phyloP scores from a whole-genome alignment of 768 basidiomycete genomes.

The Suillus placidus region DNA sequence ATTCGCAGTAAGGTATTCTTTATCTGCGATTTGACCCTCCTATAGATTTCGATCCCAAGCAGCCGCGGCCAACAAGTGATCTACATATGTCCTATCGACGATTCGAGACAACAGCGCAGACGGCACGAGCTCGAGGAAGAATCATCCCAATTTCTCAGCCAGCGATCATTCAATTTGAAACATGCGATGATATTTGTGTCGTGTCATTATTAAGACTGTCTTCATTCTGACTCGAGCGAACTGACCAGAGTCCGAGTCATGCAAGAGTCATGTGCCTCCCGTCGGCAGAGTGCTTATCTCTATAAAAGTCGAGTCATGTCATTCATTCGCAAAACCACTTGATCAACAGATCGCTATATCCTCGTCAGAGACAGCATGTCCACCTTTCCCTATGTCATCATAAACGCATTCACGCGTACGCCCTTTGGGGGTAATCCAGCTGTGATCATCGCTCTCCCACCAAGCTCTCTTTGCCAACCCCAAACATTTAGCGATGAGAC shows the following conservation, averaged over 20 bases:
- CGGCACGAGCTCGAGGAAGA: too few relatives aligned
- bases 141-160: too few relatives aligned
- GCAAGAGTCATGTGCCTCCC: background rate
- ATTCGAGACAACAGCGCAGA: too few relatives aligned
- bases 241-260: too few relatives aligned
- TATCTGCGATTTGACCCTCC: too few relatives aligned
- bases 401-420: conserved; percentile 47
- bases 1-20: too few relatives aligned
- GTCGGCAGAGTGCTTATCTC: background rate
- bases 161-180: too few relatives aligned
- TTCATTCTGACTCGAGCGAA: background rate
- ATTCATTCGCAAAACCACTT: background rate
- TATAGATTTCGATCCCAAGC: too few relatives aligned
- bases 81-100: too few relatives aligned
- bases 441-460: conserved; percentile 36
- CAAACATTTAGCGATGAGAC: conserved; percentile 8
- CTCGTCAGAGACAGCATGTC: conserved; percentile 5
- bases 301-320: background rate
- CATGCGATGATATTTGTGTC: background rate
- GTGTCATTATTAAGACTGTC: background rate
- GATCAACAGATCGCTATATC: background rate
- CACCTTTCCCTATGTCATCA: conserved; percentile 33
- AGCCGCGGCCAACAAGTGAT: too few relatives aligned
- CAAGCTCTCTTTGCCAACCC: conserved; percentile 7
- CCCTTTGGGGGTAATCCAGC: conserved; percentile 50